A percentile compares a stretch with the other conserved stretches of the same genome.
These are phyloP conservation scores for Farysia itapuensis DNA, from an alignment of 1,284 basidiomycete species.

Conservation along the genomic window DNA sequence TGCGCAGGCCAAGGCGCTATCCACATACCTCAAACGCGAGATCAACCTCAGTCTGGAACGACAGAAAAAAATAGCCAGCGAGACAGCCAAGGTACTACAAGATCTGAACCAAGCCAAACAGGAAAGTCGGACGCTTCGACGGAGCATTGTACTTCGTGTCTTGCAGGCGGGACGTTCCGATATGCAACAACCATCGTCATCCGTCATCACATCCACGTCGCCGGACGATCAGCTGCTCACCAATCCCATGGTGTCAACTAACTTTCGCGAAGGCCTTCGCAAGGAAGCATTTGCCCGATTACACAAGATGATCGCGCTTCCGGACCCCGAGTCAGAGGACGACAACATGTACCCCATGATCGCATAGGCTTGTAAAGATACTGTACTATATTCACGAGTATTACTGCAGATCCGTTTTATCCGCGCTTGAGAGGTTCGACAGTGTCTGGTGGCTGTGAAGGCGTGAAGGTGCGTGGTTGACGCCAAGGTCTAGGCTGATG, in stretches of 20 bases:
- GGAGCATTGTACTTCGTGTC: constrained; percentile 12
- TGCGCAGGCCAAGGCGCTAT: constrained; percentile 31
- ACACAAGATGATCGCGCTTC: constrained; percentile 14
- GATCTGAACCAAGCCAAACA: constrained; percentile 5
- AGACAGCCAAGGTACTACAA: constrained; percentile 11
- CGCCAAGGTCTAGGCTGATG: too few relatives aligned
- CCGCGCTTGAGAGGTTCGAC: too few relatives aligned
- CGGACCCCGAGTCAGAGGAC: constrained; percentile 30
- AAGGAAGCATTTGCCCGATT: constrained; percentile 22
- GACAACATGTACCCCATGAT: constrained; percentile 32
- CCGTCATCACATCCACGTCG: not conserved
- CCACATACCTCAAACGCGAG: constrained; percentile 31
- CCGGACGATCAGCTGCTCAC: not conserved
- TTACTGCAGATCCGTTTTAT: too few relatives aligned
- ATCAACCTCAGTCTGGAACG: constrained; percentile 26
- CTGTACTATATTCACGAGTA: too few relatives aligned
- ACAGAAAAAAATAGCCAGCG: constrained; percentile 19
- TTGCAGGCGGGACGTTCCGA: constrained; percentile 1
- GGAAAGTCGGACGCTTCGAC: constrained; percentile 13
- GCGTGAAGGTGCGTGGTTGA: too few relatives aligned
- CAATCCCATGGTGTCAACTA: constrained; percentile 28
- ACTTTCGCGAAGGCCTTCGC: constrained; percentile 25
- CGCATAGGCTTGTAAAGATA: too few relatives aligned
- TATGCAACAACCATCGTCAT: not conserved
- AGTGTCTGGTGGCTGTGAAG: too few relatives aligned